These are phyloP conservation scores for Tilletiaria anomala DNA, from an alignment of 1,284 basidiomycete species.

Conservation along the genomic window DNA sequence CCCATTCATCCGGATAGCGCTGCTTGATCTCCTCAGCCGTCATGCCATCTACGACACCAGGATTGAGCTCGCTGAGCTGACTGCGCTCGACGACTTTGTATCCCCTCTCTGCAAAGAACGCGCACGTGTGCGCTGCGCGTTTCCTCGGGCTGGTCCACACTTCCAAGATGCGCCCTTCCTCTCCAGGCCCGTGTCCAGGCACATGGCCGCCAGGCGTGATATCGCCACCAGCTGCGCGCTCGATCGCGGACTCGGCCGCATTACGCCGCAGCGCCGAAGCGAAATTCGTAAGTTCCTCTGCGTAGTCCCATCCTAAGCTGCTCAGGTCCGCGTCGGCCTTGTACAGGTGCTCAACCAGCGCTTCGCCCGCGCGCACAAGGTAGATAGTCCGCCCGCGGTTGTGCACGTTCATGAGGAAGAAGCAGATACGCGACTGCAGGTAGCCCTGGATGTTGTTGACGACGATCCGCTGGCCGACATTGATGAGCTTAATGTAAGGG, in stretches of 20 bases:
- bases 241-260: too few species aligned
- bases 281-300: slow-evolving; percentile 47
- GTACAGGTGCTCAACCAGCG: slow-evolving; percentile 90
- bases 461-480: slow-evolving; percentile 51
- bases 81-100: slow-evolving; percentile 71
- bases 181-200: too few species aligned
- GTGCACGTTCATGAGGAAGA: slow-evolving; percentile 97
- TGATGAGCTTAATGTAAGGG: slow-evolving; percentile 90
- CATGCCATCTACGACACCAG: slow-evolving; percentile 65
- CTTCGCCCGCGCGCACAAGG: slow-evolving; percentile 36
- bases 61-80: slow-evolving; percentile 95
- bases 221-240: too few species aligned
- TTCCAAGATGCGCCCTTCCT: too few species aligned
- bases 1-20: slow-evolving; percentile 86
- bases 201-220: too few species aligned
- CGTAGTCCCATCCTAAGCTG: slow-evolving; percentile 85
- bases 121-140: slow-evolving; percentile 83
- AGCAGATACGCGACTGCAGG: slow-evolving; percentile 73
- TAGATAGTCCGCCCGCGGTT: slow-evolving; percentile 68
- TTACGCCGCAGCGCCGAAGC: slow-evolving; percentile 26
- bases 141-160: slow-evolving; percentile 93
- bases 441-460: slow-evolving; percentile 69
- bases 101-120: slow-evolving; percentile 64
- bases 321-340: slow-evolving; percentile 96
- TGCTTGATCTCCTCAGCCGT: slow-evolving; percentile 76